Evolutionary conservation across 2,329 filamentous ascomycete genomes (phyloP).

Genomic region (Emydomyces testavorans): DNA sequence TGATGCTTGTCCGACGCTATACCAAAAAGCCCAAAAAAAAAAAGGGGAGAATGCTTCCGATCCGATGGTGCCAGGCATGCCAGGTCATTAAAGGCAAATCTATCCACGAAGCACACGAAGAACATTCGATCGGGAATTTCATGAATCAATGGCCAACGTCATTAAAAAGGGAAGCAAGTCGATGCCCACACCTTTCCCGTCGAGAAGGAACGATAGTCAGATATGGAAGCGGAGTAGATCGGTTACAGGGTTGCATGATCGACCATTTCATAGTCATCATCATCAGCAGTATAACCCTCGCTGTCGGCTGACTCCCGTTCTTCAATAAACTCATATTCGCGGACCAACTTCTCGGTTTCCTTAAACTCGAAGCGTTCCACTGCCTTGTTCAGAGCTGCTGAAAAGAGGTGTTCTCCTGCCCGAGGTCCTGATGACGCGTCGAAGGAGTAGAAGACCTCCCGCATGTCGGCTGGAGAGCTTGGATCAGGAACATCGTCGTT

Average conservation of each 20-base stretch:
- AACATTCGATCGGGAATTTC: not conserved
- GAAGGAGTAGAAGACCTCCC: constrained; percentile 44
- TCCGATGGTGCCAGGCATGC: constrained; percentile 7
- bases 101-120: not conserved
- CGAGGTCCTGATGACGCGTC: constrained; percentile 41
- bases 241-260: not conserved
- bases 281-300: constrained; percentile 23
- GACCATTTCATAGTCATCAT: constrained; percentile 23
- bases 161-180: not conserved
- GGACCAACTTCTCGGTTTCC: constrained; percentile 50
- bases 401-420: constrained; percentile 47
- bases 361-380: constrained; percentile 49
- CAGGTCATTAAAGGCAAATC: not conserved
- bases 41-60: constrained; percentile 2
- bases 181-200: too few relatives aligned
- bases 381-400: constrained; percentile 45
- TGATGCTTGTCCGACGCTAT: constrained; percentile 17
- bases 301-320: constrained; percentile 29
- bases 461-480: constrained; percentile 38
- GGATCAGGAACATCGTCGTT: constrained; percentile 22
- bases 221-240: too few relatives aligned
- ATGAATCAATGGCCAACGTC: not conserved
- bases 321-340: constrained; percentile 48
- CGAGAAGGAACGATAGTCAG: not conserved
- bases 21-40: constrained; percentile 1